Evolutionary conservation across 192 early-diverging fungal species (phyloP).

Genomic region (Umbelopsis isabellina): DNA sequence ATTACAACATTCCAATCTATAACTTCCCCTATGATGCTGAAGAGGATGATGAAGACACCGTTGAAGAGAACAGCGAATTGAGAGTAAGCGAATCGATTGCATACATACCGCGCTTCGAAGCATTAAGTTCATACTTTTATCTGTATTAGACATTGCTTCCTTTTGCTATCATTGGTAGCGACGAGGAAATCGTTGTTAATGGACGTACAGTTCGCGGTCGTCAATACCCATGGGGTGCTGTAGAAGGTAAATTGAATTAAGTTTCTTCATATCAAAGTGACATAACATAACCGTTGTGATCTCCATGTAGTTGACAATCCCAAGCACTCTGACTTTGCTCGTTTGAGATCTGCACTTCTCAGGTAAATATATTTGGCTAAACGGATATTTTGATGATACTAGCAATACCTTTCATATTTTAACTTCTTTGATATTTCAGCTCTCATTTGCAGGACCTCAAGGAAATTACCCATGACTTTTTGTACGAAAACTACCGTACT

Average conservation of each 20-base stretch:
- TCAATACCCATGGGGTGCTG: conserved; percentile 94
- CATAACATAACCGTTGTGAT: background rate
- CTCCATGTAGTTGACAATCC: conserved; percentile 80
- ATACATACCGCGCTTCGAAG: background rate
- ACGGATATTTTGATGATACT: background rate
- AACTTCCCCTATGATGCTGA: conserved; percentile 94
- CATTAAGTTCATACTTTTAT: background rate
- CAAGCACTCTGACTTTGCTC: conserved; percentile 96
- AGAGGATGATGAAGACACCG: conserved; percentile 98
- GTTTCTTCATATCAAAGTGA: background rate
- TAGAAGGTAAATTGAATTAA: conserved; percentile 60
- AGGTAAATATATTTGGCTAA: conserved; percentile 45
- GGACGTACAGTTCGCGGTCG: conserved; percentile 92
- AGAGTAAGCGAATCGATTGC: conserved; percentile 41
- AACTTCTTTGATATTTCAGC: conserved; percentile 43
- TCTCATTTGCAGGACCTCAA: conserved; percentile 98
- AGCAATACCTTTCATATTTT: background rate
- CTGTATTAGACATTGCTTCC: conserved; percentile 68
- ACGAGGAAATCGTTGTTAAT: conserved; percentile 82
- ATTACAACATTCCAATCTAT: conserved; percentile 96
- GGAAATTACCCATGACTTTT: conserved; percentile 93
- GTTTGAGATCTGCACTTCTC: conserved; percentile 88
- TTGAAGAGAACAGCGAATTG: conserved; percentile 97
- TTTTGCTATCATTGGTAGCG: conserved; percentile 95
- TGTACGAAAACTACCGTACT: conserved; percentile 96